Conservation (phyloP, 352 stramenopile genomes). For the Pilasporangium apinafurcum region DNA sequence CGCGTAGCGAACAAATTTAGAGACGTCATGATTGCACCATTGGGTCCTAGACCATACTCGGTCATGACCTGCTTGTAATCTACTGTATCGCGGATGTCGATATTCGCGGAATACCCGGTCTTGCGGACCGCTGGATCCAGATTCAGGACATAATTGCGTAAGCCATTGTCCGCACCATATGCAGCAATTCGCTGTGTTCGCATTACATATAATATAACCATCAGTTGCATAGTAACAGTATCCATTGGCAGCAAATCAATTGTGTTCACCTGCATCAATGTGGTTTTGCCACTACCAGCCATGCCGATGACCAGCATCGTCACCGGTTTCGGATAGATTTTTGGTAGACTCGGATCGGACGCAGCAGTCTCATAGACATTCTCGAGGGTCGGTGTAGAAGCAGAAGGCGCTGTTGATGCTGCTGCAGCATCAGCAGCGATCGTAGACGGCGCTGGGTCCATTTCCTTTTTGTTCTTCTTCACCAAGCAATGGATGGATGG, state of each 20-base stretch:
- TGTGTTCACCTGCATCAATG: slow-evolving; percentile 88
- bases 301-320: slow-evolving; percentile 93
- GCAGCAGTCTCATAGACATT: no score
- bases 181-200: slow-evolving; percentile 52
- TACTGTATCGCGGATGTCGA: slow-evolving; percentile 99
- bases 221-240: neutral
- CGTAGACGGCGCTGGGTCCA: no score
- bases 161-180: slow-evolving; percentile 56
- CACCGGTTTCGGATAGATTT: slow-evolving; percentile 62
- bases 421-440: no score
- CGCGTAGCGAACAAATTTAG: slow-evolving; percentile 99
- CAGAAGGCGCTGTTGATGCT: no score
- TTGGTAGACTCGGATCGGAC: no score
- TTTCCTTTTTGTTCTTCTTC: no score
- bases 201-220: no score
- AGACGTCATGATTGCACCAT: slow-evolving; percentile 98
- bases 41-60: slow-evolving; percentile 97
- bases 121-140: slow-evolving; percentile 96
- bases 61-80: slow-evolving; percentile 99
- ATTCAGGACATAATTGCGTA: slow-evolving; percentile 96
- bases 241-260: no score
- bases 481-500: no score
- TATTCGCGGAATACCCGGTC: slow-evolving; percentile 94
- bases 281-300: slow-evolving; percentile 96
- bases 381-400: no score